A percentile compares a stretch with the other conserved stretches of the same genome.
Evolutionary conservation across 192 early-diverging fungal species (phyloP).

Genomic region (Entomortierella lignicola): DNA sequence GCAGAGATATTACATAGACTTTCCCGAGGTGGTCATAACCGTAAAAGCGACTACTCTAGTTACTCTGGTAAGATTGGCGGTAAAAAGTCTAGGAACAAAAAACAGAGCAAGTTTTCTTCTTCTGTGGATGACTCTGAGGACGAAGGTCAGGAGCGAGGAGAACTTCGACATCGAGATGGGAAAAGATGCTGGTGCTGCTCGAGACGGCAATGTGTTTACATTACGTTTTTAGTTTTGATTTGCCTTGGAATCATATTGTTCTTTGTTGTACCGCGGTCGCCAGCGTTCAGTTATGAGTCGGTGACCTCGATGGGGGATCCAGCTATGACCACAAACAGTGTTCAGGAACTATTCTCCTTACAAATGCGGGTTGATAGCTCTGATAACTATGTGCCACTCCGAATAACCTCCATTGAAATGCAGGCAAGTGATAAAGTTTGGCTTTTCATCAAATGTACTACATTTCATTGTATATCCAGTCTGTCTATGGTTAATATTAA

Average conservation of each 20-base stretch:
- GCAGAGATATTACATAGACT: slow-evolving; percentile 15
- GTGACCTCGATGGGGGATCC: slow-evolving; percentile 25
- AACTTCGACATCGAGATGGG: slow-evolving; percentile 6
- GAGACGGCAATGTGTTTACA: slow-evolving; percentile 30
- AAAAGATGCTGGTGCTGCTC: slow-evolving; percentile 49
- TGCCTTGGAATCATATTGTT: slow-evolving; percentile 14
- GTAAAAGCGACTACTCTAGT: too few relatives aligned
- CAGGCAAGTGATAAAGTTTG: slow-evolving; percentile 7
- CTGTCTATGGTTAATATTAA: slow-evolving; percentile 4
- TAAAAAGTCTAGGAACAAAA: slow-evolving; percentile 10
- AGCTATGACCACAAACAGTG: slow-evolving; percentile 7
- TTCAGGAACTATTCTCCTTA: slow-evolving; percentile 31
- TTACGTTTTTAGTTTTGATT: slow-evolving; percentile 23
- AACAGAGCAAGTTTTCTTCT: not conserved
- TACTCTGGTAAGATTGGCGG: not conserved
- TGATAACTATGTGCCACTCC: slow-evolving; percentile 35
- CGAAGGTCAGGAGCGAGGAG: slow-evolving; percentile 45
- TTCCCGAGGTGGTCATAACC: slow-evolving; percentile 7
- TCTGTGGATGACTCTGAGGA: slow-evolving; percentile 39
- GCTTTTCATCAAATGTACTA: not conserved
- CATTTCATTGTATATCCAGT: not conserved
- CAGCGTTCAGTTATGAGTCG: slow-evolving; percentile 22
- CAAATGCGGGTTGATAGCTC: slow-evolving; percentile 40
- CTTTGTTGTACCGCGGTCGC: slow-evolving; percentile 39
- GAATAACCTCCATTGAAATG: slow-evolving; percentile 36